Evolutionary conservation across 2,329 filamentous ascomycete genomes (phyloP).

Genomic region (Tolypocladium sp.): DNA sequence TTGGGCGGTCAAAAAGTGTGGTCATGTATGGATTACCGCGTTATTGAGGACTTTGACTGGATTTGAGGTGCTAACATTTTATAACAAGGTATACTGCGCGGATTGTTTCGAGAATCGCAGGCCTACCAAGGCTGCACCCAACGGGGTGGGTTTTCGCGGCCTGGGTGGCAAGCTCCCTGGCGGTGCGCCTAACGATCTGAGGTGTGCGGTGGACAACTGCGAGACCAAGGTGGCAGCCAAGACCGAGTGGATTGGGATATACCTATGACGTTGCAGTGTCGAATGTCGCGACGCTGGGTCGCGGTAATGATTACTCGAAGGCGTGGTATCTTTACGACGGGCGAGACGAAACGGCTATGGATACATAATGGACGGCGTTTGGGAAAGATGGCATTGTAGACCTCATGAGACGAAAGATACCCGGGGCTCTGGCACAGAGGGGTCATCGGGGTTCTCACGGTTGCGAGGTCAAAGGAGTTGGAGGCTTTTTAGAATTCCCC

Average conservation of each 20-base stretch:
- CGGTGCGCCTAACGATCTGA: slow-evolving; percentile 21
- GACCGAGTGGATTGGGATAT: slow-evolving; percentile 53
- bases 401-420: background rate
- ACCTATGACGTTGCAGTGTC: slow-evolving; percentile 24
- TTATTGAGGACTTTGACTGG: background rate
- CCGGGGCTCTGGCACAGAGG: background rate
- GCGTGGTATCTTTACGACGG: background rate
- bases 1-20: slow-evolving; percentile 84
- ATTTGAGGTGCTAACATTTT: background rate
- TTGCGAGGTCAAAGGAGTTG: background rate
- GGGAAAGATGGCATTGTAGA: background rate
- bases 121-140: slow-evolving; percentile 22
- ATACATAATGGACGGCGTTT: background rate
- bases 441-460: background rate
- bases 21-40: slow-evolving; percentile 56
- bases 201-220: slow-evolving; percentile 51
- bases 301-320: background rate
- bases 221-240: slow-evolving; percentile 43
- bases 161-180: slow-evolving; percentile 17
- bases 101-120: slow-evolving; percentile 50
- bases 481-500: background rate
- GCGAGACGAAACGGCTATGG: background rate
- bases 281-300: background rate
- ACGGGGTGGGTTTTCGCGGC: slow-evolving; percentile 29
- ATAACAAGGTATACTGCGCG: slow-evolving; percentile 50